phyloP scores from a whole-genome alignment of 1,139 yeast genomes.

The Debaryomycetaceae sp. region DNA sequence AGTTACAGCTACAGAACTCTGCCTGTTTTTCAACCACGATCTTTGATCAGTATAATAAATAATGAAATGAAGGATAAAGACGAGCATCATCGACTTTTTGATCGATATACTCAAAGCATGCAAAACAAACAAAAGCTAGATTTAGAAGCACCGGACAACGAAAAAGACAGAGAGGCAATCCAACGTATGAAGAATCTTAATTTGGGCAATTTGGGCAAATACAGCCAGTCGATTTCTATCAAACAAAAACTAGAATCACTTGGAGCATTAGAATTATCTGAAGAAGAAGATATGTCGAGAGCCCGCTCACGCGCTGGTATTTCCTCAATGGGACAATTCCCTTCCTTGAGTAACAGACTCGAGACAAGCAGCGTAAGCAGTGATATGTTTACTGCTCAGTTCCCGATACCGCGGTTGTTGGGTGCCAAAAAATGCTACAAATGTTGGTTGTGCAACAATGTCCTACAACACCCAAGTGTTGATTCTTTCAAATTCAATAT shows the following conservation, averaged over 20 bases:
- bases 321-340: conserved; percentile 1
- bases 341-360: conserved; percentile 4
- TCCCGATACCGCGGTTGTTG: conserved; percentile 26
- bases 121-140: neutral
- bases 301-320: neutral
- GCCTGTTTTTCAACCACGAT: conserved; percentile 32
- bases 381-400: conserved; percentile 1
- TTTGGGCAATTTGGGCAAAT: conserved; percentile 8
- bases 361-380: neutral
- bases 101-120: conserved; percentile 7
- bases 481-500: conserved; percentile 29
- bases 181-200: conserved; percentile 12
- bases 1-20: conserved; percentile 25
- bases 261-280: conserved; percentile 7
- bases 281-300: conserved; percentile 5
- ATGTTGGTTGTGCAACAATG: conserved; percentile 29
- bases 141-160: conserved; percentile 1
- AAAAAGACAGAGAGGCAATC: conserved; percentile 12
- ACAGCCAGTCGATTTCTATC: conserved; percentile 1
- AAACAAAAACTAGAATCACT: conserved; percentile 4
- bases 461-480: conserved; percentile 23
- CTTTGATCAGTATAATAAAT: conserved; percentile 28
- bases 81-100: conserved; percentile 7
- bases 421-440: conserved; percentile 21
- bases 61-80: conserved; percentile 12